These are phyloP conservation scores for Daldinia loculata DNA, from an alignment of 495 filamentous ascomycete species.

Conservation along the genomic window DNA sequence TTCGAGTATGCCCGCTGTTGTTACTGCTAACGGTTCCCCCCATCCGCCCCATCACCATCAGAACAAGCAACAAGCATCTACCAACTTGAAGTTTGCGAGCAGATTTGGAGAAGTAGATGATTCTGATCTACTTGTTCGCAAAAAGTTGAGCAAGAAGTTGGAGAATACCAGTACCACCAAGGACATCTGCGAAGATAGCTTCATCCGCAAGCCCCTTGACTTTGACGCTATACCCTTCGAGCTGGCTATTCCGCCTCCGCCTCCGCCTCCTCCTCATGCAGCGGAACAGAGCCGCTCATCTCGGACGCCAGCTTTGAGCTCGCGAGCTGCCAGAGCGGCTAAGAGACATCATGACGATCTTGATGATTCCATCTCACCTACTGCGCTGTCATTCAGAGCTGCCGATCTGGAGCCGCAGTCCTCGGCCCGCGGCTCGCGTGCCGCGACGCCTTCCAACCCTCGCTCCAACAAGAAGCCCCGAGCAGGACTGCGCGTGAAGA, in stretches of 20 bases:
- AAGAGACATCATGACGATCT: conserved; percentile 58
- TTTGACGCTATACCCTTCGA: conserved; percentile 25
- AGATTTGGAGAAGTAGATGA: conserved; percentile 37
- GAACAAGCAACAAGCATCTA: conserved; percentile 13
- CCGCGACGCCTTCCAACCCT: conserved; percentile 61
- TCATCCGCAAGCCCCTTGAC: conserved; percentile 37
- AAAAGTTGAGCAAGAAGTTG: conserved; percentile 39
- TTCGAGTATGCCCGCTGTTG: conserved; percentile 44
- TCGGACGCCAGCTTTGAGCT: conserved; percentile 43
- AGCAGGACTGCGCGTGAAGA: conserved; percentile 69
- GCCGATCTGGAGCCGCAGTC: conserved; percentile 50
- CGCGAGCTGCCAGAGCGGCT: conserved; percentile 47
- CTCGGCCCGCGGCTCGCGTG: conserved; percentile 61
- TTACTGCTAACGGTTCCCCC: conserved; percentile 35
- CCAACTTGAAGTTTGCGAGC: conserved; percentile 38
- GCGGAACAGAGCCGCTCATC: conserved; percentile 40
- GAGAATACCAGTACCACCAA: conserved; percentile 38
- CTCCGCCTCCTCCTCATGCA: conserved; percentile 38
- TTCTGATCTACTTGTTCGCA: conserved; percentile 21
- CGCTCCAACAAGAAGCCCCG: conserved; percentile 64
- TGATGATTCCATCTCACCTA: conserved; percentile 57
- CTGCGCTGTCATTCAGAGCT: conserved; percentile 51
- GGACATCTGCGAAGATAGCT: conserved; percentile 37
- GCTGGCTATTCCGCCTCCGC: conserved; percentile 40
- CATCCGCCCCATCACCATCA: conserved; percentile 20